These are phyloP conservation scores for Fonsecaea nubica DNA, from an alignment of 2,329 filamentous ascomycete species.

Conservation along the genomic window DNA sequence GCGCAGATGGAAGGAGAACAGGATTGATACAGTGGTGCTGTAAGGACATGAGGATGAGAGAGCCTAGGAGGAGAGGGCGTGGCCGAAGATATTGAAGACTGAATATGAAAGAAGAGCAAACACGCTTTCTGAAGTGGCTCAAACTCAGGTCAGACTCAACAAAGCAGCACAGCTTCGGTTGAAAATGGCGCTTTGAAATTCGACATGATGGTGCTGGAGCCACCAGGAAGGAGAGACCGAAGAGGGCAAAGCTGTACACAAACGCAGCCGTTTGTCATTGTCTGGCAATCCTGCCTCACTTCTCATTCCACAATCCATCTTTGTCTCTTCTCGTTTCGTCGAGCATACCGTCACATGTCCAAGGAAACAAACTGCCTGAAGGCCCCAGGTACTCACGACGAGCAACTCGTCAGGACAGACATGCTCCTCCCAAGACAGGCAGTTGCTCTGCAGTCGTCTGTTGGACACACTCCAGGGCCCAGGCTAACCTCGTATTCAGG, in stretches of 20 bases:
- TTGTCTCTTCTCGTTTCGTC: background rate
- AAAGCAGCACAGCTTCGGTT: background rate
- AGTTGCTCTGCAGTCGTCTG: background rate
- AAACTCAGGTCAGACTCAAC: background rate
- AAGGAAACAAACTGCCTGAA: background rate
- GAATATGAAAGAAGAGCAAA: background rate
- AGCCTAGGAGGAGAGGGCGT: background rate
- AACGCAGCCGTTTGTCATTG: background rate
- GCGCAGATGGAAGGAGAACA: background rate
- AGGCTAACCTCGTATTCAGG: background rate
- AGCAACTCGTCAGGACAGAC: background rate
- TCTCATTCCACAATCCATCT: background rate
- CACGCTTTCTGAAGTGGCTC: background rate
- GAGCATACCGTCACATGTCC: background rate
- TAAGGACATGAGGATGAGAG: background rate
- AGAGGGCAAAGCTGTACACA: background rate
- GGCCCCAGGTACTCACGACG: background rate
- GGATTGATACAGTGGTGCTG: background rate
- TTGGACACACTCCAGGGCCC: background rate
- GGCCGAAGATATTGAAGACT: background rate
- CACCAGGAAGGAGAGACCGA: slow-evolving; percentile 7
- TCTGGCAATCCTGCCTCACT: background rate
- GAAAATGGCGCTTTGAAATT: background rate
- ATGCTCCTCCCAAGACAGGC: background rate
- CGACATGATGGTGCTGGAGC: background rate